Evolutionary conservation across 331 rosid species (phyloP), one percentile per base, ranked within the genome.

Genomic region (Ulmus americana): DNA sequence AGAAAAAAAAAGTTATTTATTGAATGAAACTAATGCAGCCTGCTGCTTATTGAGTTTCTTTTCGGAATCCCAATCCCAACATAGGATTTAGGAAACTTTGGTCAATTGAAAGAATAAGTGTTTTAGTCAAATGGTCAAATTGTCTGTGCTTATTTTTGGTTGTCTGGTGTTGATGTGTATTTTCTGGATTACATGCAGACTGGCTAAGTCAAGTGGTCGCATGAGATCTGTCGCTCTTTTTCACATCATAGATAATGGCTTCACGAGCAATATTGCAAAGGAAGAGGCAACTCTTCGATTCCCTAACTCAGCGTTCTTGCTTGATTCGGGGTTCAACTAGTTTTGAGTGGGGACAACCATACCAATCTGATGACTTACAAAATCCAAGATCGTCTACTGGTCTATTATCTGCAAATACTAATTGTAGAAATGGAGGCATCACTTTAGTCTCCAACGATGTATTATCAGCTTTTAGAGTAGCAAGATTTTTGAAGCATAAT

Each of bases 191-290:
- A 1, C 16, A 7, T 52, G 20, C 39, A 65, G 70, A 46, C 43
- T 45, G 64, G 55, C 45, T 10, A 67, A 67, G 55, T 57, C 10
- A 11, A 49, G 43, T 48, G 58, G 48, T 22, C 52, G 66, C 71
- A 56, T 56, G 60, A 57, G 65, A 64, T 40, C 9, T 18, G 43
- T 20, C 39, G 41, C 14, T 43, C 11, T 41, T 61, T 70, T 51
- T 35, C 51, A 11, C 9, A 20, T 28, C 10, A 51, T 55, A 45
- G 51, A 55, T 14, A 62, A 91, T 88, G 96, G 90, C 91, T 20
- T 82, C 82, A 0, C 70, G 76, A 72, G 85, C 95, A 47, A 78
- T 91, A 68, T 56, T 84, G 66, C 77, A 81, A 55, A 80, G 85
- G 67, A 86, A 64, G 47, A 72, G 69, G 52, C 49, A 55, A 43